Conservation (phyloP, 495 filamentous ascomycete genomes). For the Aspergillus steynii region DNA sequence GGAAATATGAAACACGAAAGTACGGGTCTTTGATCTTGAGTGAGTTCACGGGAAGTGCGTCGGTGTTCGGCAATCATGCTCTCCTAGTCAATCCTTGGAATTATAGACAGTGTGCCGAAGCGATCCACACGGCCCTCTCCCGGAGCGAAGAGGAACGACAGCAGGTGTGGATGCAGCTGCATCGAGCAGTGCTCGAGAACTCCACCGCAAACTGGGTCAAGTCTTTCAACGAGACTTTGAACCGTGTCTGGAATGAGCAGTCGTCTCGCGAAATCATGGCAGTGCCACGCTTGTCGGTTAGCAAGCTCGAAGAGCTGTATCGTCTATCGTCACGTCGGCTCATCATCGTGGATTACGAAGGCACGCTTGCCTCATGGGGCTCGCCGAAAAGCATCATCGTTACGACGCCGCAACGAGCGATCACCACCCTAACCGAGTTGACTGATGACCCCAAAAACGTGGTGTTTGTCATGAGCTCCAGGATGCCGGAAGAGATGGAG, state of each 20-base stretch:
- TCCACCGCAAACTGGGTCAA: constrained; percentile 83
- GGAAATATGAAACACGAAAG: constrained; percentile 68
- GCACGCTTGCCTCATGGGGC: constrained; percentile 83
- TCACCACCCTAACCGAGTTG: constrained; percentile 77
- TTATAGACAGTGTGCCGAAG: constrained; percentile 78
- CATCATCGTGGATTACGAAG: constrained; percentile 91
- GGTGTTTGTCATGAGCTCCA: constrained; percentile 91
- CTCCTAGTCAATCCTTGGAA: constrained; percentile 93
- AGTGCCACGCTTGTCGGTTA: constrained; percentile 76
- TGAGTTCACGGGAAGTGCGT: constrained; percentile 90
- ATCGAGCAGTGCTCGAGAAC: constrained; percentile 71
- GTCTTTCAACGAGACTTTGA: constrained; percentile 65
- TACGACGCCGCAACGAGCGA: constrained; percentile 77
- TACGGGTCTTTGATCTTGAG: constrained; percentile 86
- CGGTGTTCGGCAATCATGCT: constrained; percentile 70
- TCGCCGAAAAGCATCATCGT: constrained; percentile 77
- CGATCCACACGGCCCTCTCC: constrained; percentile 77
- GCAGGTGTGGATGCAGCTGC: constrained; percentile 71
- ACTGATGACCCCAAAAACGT: constrained; percentile 74
- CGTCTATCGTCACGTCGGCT: constrained; percentile 62
- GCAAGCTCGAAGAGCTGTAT: constrained; percentile 63
- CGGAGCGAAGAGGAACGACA: constrained; percentile 72
- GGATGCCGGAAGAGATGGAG: constrained; percentile 84
- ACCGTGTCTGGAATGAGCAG: constrained; percentile 77
- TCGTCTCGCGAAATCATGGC: constrained; percentile 77